These are phyloP conservation scores for Malassezia dermatis DNA, from an alignment of 1,284 basidiomycete genomes.

Conservation along the genomic window DNA sequence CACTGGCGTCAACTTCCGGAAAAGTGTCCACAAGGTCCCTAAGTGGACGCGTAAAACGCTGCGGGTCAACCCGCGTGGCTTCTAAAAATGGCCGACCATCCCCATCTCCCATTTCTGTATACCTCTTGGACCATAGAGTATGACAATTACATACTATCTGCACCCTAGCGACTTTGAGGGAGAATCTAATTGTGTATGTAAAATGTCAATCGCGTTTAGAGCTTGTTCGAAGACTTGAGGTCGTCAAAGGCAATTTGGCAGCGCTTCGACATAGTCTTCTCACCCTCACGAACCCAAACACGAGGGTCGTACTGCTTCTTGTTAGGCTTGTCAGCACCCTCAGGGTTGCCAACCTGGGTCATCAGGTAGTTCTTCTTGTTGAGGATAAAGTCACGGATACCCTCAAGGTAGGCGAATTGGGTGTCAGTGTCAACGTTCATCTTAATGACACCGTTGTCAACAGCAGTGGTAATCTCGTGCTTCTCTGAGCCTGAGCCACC, in stretches of 20 bases:
- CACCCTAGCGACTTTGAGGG: neutral
- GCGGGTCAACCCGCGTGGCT: slow-evolving; percentile 17
- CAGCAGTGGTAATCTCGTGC: slow-evolving; percentile 89
- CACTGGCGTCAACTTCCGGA: slow-evolving; percentile 58
- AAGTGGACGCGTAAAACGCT: slow-evolving; percentile 17
- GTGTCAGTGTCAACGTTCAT: slow-evolving; percentile 57
- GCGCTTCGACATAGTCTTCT: slow-evolving; percentile 79
- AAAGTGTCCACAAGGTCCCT: slow-evolving; percentile 80
- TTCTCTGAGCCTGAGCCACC: slow-evolving; percentile 96
- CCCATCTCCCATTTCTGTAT: neutral
- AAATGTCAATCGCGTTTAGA: slow-evolving; percentile 22
- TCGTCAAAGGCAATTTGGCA: slow-evolving; percentile 86
- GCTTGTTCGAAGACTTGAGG: slow-evolving; percentile 54
- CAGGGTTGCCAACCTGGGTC: slow-evolving; percentile 47
- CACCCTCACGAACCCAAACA: slow-evolving; percentile 96
- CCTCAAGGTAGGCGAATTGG: slow-evolving; percentile 79
- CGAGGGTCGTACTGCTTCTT: slow-evolving; percentile 53
- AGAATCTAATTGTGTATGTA: neutral
- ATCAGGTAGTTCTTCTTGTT: slow-evolving; percentile 48
- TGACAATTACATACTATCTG: neutral
- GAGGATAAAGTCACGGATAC: slow-evolving; percentile 55
- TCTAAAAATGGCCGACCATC: neutral
- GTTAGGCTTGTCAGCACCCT: slow-evolving; percentile 46
- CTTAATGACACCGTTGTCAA: slow-evolving; percentile 63
- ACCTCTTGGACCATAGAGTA: neutral